phyloP scores from a whole-genome alignment of 139 green algal species.

The Mychonastes homosphaera region DNA sequence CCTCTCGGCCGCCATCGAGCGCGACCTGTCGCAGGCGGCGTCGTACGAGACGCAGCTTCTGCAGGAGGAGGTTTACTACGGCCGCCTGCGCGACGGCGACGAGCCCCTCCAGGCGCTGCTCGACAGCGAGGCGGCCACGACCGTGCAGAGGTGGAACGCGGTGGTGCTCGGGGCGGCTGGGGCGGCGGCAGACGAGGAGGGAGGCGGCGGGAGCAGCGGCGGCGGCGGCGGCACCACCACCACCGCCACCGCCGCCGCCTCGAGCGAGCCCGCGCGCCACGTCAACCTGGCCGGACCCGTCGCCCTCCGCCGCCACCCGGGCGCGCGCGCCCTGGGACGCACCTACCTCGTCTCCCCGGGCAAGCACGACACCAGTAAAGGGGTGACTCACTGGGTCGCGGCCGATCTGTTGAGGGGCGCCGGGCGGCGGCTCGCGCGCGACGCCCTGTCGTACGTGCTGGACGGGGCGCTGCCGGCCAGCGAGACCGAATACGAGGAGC shows the following conservation, averaged over 20 bases:
- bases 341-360: slow-evolving; percentile 31
- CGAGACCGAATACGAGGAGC: slow-evolving; percentile 16
- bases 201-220: background rate
- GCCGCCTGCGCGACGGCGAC: slow-evolving; percentile 23
- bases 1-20: too few species aligned
- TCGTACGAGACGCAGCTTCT: slow-evolving; percentile 20
- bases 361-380: slow-evolving; percentile 19
- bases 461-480: too few species aligned
- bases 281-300: background rate
- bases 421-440: slow-evolving; percentile 12
- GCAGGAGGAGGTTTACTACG: slow-evolving; percentile 50
- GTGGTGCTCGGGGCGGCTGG: slow-evolving; percentile 19
- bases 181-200: background rate
- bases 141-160: slow-evolving; percentile 37
- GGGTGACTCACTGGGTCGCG: slow-evolving; percentile 57
- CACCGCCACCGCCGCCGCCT: background rate
- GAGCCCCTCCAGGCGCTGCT: slow-evolving; percentile 37
- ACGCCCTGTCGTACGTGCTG: slow-evolving; percentile 14
- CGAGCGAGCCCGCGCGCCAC: background rate
- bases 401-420: slow-evolving; percentile 30
- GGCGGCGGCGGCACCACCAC: background rate
- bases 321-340: background rate
- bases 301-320: background rate
- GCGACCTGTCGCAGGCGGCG: too few species aligned
- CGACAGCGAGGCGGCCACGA: slow-evolving; percentile 28